Conservation (phyloP, 768 basidiomycete species). For the Trametes coccinea region DNA sequence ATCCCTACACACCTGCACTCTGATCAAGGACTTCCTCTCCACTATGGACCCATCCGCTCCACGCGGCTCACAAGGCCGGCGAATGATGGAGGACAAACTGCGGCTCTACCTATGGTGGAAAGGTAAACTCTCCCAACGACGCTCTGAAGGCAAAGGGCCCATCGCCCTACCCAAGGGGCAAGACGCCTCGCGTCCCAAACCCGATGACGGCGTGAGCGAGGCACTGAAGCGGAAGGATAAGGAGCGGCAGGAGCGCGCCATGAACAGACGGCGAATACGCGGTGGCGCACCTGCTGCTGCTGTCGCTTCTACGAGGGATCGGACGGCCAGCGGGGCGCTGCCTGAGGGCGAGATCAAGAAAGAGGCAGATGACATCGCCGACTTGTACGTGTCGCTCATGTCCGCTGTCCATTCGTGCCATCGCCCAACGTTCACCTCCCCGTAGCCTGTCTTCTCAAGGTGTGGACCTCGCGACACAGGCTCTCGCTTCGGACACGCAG, state of each 20-base stretch:
- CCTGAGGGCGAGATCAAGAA: constrained; percentile 28
- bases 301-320: not conserved
- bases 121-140: constrained; percentile 43
- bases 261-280: constrained; percentile 70
- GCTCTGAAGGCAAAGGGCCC: constrained; percentile 36
- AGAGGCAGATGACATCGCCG: constrained; percentile 55
- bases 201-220: constrained; percentile 53
- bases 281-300: constrained; percentile 60
- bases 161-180: constrained; percentile 29
- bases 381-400: constrained; percentile 49
- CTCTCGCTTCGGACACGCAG: constrained; percentile 17
- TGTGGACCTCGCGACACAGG: constrained; percentile 3
- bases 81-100: constrained; percentile 80
- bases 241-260: constrained; percentile 56
- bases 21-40: constrained; percentile 80
- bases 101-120: constrained; percentile 83
- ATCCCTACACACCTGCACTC: constrained; percentile 70
- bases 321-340: constrained; percentile 16
- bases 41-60: constrained; percentile 57
- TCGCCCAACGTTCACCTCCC: not conserved
- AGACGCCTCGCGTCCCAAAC: constrained; percentile 9
- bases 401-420: not conserved
- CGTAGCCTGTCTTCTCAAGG: constrained; percentile 32
- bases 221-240: constrained; percentile 78
- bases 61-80: constrained; percentile 62